A percentile compares a stretch with the other conserved stretches of the same genome.
Conservation (phyloP, 352 stramenopile genomes). For the Pythium apleroticum region DNA sequence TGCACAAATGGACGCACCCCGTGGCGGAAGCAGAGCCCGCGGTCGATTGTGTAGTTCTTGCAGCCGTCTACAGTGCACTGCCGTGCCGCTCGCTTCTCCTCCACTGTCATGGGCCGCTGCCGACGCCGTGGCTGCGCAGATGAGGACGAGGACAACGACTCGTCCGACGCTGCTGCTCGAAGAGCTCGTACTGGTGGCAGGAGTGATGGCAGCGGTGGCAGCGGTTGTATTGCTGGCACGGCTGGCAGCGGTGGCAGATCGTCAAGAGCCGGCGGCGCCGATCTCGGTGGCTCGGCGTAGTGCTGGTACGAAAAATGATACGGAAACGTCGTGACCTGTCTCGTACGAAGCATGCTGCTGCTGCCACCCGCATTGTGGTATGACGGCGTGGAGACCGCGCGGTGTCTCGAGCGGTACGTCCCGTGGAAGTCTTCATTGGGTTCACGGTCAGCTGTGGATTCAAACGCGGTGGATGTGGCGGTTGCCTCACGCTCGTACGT, state of each 20-base stretch:
- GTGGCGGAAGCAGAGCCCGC: conserved; percentile 47
- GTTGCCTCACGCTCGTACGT: background rate
- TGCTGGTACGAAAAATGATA: background rate
- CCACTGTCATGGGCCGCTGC: conserved; percentile 9
- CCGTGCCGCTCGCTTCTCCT: conserved; percentile 39
- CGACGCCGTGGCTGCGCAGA: background rate
- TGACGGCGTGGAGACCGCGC: too few species aligned
- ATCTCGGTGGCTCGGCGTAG: background rate
- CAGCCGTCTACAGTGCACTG: conserved; percentile 41
- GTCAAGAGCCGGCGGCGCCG: background rate
- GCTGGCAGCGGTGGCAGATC: background rate
- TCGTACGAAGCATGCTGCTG: background rate
- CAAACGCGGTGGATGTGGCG: background rate
- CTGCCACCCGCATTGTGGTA: too few species aligned
- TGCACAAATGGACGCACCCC: conserved; percentile 1
- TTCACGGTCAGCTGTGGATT: background rate
- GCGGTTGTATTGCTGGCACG: too few species aligned
- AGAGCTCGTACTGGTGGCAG: too few species aligned
- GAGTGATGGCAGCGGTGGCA: background rate
- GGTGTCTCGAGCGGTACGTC: background rate
- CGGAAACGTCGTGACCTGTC: background rate
- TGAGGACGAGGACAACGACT: background rate
- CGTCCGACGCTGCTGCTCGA: background rate
- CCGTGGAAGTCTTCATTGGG: too few species aligned
- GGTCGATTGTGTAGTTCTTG: conserved; percentile 50